Percentiles rank a stretch among this genome's conserved stretches.
phyloP scores from a whole-genome alignment of 257 asterid genomes.

The Orobanche coerulescens region DNA sequence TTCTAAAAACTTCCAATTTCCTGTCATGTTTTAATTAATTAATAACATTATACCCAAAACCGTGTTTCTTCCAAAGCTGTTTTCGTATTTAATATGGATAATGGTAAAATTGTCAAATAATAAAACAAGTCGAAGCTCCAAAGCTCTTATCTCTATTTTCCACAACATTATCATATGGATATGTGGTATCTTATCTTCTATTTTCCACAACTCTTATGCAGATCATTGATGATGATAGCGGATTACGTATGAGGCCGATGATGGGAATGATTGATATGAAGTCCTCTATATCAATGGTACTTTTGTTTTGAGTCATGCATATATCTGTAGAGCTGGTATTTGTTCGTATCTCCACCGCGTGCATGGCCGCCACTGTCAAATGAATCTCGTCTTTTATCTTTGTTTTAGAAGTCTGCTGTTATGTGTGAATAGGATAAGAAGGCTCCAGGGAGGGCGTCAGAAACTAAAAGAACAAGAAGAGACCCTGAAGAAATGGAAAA shows the following conservation, averaged over 20 bases:
- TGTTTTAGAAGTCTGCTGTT: neutral
- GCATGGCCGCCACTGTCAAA: slow-evolving; percentile 1
- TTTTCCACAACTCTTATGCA: slow-evolving; percentile 18
- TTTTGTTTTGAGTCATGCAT: neutral
- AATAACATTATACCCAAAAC: too few relatives aligned
- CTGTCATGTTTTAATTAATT: too few relatives aligned
- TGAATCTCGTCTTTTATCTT: neutral
- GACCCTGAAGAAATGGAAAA: slow-evolving; percentile 84
- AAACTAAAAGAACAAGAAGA: slow-evolving; percentile 72
- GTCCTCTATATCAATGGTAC: slow-evolving; percentile 41
- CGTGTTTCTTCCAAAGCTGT: too few relatives aligned
- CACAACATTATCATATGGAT: neutral
- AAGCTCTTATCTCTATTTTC: too few relatives aligned
- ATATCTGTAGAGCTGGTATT: neutral
- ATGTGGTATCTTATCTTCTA: neutral
- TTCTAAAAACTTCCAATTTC: too few relatives aligned
- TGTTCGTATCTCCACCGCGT: neutral
- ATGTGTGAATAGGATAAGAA: slow-evolving; percentile 57
- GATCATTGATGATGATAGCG: slow-evolving; percentile 69
- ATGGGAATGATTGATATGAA: slow-evolving; percentile 50
- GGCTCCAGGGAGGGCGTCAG: slow-evolving; percentile 49
- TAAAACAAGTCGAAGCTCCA: too few relatives aligned
- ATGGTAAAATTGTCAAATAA: too few relatives aligned
- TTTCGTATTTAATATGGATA: too few relatives aligned
- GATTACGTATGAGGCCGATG: slow-evolving; percentile 75